Evolutionary conservation across 2,329 filamentous ascomycete species (phyloP).

Genomic region (Diaporthe amygdali): DNA sequence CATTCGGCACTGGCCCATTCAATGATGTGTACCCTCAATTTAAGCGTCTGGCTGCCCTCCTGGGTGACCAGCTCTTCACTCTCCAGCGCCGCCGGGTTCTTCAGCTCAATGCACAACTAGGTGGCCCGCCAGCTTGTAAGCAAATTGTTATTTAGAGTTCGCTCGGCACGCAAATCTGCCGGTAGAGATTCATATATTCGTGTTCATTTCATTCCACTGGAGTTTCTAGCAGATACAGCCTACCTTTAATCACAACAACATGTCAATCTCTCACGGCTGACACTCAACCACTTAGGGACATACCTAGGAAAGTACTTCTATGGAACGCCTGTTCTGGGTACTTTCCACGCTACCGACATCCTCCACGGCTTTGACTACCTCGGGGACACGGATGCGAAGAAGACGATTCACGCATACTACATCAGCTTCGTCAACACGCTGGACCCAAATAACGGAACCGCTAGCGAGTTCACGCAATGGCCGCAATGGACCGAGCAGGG

Average conservation of each 20-base stretch:
- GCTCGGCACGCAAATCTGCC: too few relatives aligned
- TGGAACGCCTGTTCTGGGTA: conserved; percentile 65
- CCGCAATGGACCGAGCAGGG: conserved; percentile 8
- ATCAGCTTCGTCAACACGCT: conserved; percentile 61
- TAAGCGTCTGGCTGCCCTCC: conserved; percentile 66
- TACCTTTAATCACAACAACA: too few relatives aligned
- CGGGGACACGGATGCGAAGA: conserved; percentile 8
- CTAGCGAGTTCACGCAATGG: not conserved
- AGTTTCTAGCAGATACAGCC: not conserved
- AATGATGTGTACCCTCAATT: conserved; percentile 70
- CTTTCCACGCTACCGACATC: conserved; percentile 65
- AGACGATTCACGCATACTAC: conserved; percentile 40
- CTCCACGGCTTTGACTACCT: conserved; percentile 61
- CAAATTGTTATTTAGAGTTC: too few relatives aligned
- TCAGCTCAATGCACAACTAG: conserved; percentile 38
- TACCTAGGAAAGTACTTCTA: conserved; percentile 66
- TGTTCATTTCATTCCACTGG: too few relatives aligned
- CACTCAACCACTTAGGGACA: conserved; percentile 39
- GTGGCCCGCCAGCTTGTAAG: conserved; percentile 51
- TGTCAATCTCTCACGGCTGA: not conserved
- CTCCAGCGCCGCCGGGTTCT: conserved; percentile 47
- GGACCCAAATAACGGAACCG: conserved; percentile 56
- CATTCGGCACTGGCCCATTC: conserved; percentile 56
- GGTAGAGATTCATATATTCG: too few relatives aligned
- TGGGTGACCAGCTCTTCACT: conserved; percentile 67